Evolutionary conservation across 1,139 yeast genomes (phyloP), one percentile per base, ranked within the genome.

Genomic region (Blastobotrys proliferans): DNA sequence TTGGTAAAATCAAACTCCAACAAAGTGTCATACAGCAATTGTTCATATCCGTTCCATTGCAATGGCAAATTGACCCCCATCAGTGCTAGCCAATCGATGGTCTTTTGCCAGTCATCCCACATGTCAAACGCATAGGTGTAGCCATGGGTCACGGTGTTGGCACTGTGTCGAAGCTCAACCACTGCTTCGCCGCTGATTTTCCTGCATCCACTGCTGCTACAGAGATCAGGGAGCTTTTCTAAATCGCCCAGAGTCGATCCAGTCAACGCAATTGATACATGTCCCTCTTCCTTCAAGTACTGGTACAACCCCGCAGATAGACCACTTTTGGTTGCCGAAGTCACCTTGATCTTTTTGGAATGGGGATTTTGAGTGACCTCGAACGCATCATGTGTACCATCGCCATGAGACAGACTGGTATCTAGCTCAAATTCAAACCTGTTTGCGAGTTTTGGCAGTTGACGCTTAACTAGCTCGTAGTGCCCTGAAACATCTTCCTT

Each of bases 31-130:
- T 44, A 14, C 9, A 44, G 31, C 9, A 46, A 32, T 27, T 48
- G 50, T 28, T 48, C 51, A 31, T 44, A 48, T 8, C 51, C 51
- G 6, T 42, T 21, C 51, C 51, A 48, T n/a, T 48, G 48, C 18
- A 48, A 38, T 6, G 50, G 50, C 29, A 48, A 27, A 30, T 48
- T 48, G 40, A 48, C 29, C 5, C 51, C 51, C 11, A 46, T 46
- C 21, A 48, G 37, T 5, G 47, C 41, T 14, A 46, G 43, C 50
- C 49, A 46, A 37, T 46, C 51, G n/a, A 48, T 38, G 26, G 47
- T 39, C 17, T 39, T 42, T 39, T 47, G 40, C 51, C 51, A 48
- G 16, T 48, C 46, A 11, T 38, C 36, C 49, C 49, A 48, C 17
- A 29, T 20, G 42, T 44, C 45, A 43, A 46, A 44, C 10, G 50